Evolutionary conservation across 371 early-diverging fungal genomes (phyloP), one percentile per base, ranked within the genome.

Genomic region (Chytridiales sp.): DNA sequence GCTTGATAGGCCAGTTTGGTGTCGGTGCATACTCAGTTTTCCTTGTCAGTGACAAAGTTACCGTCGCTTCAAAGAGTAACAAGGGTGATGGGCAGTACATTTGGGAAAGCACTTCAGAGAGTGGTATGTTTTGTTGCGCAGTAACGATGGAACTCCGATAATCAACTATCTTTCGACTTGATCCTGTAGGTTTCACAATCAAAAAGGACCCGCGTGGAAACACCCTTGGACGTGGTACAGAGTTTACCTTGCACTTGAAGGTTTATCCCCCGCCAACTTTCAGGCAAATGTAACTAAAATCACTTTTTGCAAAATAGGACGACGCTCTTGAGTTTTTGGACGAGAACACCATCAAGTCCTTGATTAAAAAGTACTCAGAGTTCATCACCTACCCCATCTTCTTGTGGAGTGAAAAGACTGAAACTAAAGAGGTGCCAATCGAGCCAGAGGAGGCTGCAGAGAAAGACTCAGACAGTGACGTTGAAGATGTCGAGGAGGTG

Each of bases 311-410:
- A 38, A 38, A 38, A 38, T 38, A 38, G 19, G 85, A 87, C 35
- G 93, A 92, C 65, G 91, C 90, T 32, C 60, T 77, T n/a, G 85
- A 90, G 56, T 97, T 85, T 73, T 78, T 95, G 36, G 81, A 92
- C 19, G 78, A 85, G 40, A 43, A 70, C 17, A 82, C 65, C 39
- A 70, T 95, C 43, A 66, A 79, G 44, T 76, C 77, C 15, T 73
- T 97, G 22, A 81, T 97, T 36, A 69, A 83, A 54, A 93, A 90
- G 52, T 66, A 97, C 76, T 93, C 92, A 42, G 89, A 90, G 73
- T 96, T 91, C 71, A 92, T 95, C 78, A 86, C 83, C 60, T 95
- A 94, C 81, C 95, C 95, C 30, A 95, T 98, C 70, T 87, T 87
- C 65, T 64, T 97, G 30, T 86, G 88, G 82, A 70, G 80, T 22